Evolutionary conservation across 805 yeast species (phyloP), one percentile per base, ranked within the genome.

Genomic region (Lipomyces kockii): DNA sequence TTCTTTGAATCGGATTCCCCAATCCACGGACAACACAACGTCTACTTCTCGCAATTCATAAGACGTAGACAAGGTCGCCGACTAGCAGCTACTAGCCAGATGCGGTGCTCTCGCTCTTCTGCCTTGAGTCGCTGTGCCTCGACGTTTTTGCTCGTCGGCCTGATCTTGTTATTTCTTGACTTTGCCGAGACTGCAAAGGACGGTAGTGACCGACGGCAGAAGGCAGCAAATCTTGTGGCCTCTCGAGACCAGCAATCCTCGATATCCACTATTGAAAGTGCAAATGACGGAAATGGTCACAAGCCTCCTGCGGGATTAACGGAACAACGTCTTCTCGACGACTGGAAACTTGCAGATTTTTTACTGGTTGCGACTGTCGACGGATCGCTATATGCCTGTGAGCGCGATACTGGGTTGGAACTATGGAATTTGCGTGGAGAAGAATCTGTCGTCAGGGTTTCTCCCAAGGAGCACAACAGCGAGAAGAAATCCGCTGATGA

Each of bases 351-450:
- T 6, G 79, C 90, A 0, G 86, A 88, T 71, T 73, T 89, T 9
- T 76, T 93, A 2, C 78, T 92, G 3, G 86, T 91, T 0, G 86
- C 93, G 12, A 97, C 93, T 74, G 84, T 92, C 1, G 97, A 94
- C 74, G 98, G 98, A 1, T 88, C 90, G 35, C 77, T 93, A 9
- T 95, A 92, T 75, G 97, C 95, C 0, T 78, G 92, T 9, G 87
- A 88, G 71, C 81, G 98, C 68, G 81, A 85, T 60, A 86, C 89
- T 0, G 98, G 98, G 1, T 85, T 85, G 32, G 76, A 88, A 9
- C 75, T 89, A 17, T 93, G 98, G 98, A 83, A 92, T 0, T 78
- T 92, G 2, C 84, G 86, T 3, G 86, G 90, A 2, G 85, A 84
- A 22, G 85, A 83, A 1, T 89, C 96, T 0, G 78, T 90, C 62